Conservation (phyloP, 2,329 filamentous ascomycete genomes). For the Chlorencoelia australis region DNA sequence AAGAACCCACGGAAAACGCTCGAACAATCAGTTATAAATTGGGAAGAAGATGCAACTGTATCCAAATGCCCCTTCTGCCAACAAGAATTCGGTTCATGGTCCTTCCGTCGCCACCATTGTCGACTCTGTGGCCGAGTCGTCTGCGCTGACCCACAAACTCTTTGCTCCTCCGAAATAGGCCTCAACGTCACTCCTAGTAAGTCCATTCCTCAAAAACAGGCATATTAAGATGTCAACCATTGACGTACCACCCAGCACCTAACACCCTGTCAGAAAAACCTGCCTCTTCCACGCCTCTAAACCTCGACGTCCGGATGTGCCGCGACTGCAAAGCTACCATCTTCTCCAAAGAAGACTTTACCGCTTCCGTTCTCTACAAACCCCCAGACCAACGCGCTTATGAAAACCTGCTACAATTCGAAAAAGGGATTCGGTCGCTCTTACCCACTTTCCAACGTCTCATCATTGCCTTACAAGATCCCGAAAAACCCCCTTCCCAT, state of each 20-base stretch:
- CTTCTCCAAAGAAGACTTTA: slow-evolving; percentile 60
- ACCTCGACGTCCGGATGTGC: slow-evolving; percentile 82
- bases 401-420: slow-evolving; percentile 59
- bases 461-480: slow-evolving; percentile 53
- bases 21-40: slow-evolving; percentile 87
- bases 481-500: slow-evolving; percentile 37
- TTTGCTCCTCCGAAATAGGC: slow-evolving; percentile 75
- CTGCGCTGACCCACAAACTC: slow-evolving; percentile 76
- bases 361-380: slow-evolving; percentile 43
- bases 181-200: slow-evolving; percentile 62
- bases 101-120: slow-evolving; percentile 89
- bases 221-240: slow-evolving; percentile 7
- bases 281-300: slow-evolving; percentile 41
- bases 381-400: slow-evolving; percentile 56
- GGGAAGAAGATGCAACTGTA: slow-evolving; percentile 85
- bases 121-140: slow-evolving; percentile 88
- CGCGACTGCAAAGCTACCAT: slow-evolving; percentile 70
- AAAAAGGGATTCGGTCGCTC: slow-evolving; percentile 58
- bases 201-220: slow-evolving; percentile 26
- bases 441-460: slow-evolving; percentile 62
- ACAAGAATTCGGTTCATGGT: slow-evolving; percentile 89
- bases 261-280: slow-evolving; percentile 35
- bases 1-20: slow-evolving; percentile 69
- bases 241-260: slow-evolving; percentile 27
- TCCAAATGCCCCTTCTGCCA: slow-evolving; percentile 84